Conservation (phyloP, 1,284 basidiomycete species). For the Ceratobasidium sp. region DNA sequence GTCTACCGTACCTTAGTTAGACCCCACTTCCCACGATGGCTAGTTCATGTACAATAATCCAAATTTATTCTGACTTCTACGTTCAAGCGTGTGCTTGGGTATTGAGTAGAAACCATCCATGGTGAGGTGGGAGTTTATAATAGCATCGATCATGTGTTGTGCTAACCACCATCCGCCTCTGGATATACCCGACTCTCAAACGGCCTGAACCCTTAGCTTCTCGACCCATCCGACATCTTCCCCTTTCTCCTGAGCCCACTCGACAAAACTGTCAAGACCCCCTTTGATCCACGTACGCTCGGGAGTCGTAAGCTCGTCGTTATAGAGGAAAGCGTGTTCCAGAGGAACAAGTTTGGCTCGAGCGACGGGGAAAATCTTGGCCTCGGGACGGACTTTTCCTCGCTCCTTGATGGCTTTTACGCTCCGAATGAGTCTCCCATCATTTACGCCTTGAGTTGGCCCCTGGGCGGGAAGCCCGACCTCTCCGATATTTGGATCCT, state of each 20-base stretch:
- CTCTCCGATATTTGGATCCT: not conserved
- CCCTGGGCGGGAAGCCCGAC: not conserved
- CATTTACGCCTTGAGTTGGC: not conserved
- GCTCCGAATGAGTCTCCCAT: conserved; percentile 12
- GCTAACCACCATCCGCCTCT: not conserved
- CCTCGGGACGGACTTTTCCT: not conserved
- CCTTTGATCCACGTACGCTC: conserved; percentile 17
- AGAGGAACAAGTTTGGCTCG: not conserved
- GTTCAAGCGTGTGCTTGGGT: not conserved
- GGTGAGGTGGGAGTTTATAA: not conserved
- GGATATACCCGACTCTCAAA: not conserved
- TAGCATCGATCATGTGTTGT: not conserved
- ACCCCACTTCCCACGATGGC: not conserved
- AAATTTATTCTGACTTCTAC: not conserved
- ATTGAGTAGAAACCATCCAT: not conserved
- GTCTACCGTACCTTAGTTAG: not conserved
- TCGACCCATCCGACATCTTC: conserved; percentile 31
- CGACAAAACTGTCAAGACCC: conserved; percentile 12
- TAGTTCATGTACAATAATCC: not conserved
- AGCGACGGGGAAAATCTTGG: not conserved
- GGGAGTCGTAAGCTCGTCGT: conserved; percentile 3
- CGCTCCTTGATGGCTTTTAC: conserved; percentile 6
- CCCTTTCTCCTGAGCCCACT: conserved; percentile 28
- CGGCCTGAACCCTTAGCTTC: conserved; percentile 8
- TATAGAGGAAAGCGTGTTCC: not conserved